A percentile compares a stretch with the other conserved stretches of the same genome.
These are phyloP conservation scores for Nemania serpens DNA, from an alignment of 2,329 filamentous ascomycete species.

Conservation along the genomic window DNA sequence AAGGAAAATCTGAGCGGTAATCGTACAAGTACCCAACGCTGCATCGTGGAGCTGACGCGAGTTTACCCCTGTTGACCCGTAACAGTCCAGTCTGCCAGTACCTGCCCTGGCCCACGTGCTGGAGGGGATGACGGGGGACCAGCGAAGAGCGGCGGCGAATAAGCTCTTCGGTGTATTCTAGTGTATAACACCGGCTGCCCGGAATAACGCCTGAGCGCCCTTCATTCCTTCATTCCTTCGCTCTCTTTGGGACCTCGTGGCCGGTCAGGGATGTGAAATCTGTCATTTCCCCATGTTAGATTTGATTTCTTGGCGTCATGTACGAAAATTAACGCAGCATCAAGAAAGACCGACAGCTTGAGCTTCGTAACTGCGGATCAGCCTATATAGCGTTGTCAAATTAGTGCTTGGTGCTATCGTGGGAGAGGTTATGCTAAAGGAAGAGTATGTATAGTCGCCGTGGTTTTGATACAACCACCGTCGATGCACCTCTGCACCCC, in stretches of 20 bases:
- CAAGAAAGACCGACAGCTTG: background rate
- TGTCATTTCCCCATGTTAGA: background rate
- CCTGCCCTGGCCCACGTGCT: no score
- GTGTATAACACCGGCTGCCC: background rate
- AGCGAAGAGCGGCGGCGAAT: background rate
- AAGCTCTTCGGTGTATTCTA: background rate
- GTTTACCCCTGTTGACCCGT: no score
- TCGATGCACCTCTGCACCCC: background rate
- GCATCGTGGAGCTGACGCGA: no score
- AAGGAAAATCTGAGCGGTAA: background rate
- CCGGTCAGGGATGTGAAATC: background rate
- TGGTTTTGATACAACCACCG: no score
- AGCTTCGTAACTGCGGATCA: background rate
- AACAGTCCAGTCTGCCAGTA: no score
- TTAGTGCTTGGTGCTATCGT: no score
- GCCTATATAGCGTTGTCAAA: background rate
- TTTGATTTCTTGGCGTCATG: conserved; percentile 5
- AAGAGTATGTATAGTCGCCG: no score
- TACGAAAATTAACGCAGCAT: conserved; percentile 1
- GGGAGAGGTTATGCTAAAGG: no score
- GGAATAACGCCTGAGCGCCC: no score
- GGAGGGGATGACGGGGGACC: background rate
- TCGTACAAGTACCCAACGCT: background rate
- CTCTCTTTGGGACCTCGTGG: no score
- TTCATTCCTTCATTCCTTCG: no score